phyloP scores from a whole-genome alignment of 169 alveolate species.

The Neospora caninum region DNA sequence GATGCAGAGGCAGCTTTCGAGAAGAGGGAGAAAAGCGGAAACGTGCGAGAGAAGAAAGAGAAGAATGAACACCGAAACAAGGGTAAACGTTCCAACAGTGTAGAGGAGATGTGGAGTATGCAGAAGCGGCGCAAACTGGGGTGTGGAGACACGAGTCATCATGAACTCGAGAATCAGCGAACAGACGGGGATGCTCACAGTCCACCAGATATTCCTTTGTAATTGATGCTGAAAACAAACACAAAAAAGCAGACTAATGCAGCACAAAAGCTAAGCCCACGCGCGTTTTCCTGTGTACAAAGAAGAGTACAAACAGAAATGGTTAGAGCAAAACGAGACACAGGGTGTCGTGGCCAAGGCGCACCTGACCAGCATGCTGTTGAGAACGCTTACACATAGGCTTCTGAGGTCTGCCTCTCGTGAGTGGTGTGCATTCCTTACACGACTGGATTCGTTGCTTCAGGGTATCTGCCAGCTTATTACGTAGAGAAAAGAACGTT shows the following conservation, averaged over 20 bases:
- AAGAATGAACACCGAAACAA: neutral
- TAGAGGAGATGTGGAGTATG: slow-evolving; percentile 24
- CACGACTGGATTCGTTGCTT: neutral
- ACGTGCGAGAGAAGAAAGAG: neutral
- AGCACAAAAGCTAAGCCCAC: neutral
- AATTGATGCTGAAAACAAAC: neutral
- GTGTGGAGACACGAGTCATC: neutral
- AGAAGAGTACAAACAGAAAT: too few species aligned
- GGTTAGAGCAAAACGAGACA: too few species aligned
- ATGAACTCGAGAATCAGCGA: neutral
- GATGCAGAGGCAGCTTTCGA: neutral
- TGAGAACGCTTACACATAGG: too few species aligned
- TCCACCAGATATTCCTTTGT: neutral
- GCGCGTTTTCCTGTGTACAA: neutral
- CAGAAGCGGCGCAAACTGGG: neutral
- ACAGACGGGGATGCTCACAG: neutral
- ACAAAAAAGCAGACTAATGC: neutral
- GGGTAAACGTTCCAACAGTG: neutral
- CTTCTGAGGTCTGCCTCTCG: too few species aligned
- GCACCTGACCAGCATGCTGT: too few species aligned
- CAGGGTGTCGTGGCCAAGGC: too few species aligned
- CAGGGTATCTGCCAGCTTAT: too few species aligned
- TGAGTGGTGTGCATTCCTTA: neutral
- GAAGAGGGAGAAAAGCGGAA: neutral
- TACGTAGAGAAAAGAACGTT: neutral